Base-by-base conservation (phyloP, 163 green algal genomes). In the Chlorella variabilis region DNA sequence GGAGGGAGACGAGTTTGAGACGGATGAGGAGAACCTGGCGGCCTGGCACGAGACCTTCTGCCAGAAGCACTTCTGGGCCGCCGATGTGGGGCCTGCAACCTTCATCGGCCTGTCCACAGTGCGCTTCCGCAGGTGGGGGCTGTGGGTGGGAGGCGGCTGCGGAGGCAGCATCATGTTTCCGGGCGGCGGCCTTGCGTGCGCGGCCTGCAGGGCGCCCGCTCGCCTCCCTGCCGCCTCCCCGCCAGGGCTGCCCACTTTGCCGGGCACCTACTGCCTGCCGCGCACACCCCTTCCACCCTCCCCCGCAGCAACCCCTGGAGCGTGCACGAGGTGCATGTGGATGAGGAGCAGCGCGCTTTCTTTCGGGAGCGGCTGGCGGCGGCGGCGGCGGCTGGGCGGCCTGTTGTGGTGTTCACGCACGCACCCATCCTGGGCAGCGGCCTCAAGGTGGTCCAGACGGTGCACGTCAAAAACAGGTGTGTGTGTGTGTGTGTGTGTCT, bases 381-480 rank as follows among this genome's bases (percentile, higher is more conserved):
- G 25, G 38, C 71, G 3, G 33, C 54, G 1, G 80, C 86, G 5
- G 67, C 23, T 3, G 77, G 85, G 31, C 77, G 86, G 6, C 93
- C 93, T 0, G 89, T 96, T 31, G 77, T 94, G 0, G 77, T 97
- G 27, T 93, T 94, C 82, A 94, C 89, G 3, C 93, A 97, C 59
- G 93, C 93, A 5, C 93, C 93, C 2, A 89, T 91, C 15, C 89
- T 95, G 66, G 93, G 93, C 21, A 93, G 85, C 62, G 93, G 93
- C 1, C 83, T 97, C 31, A 95, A 92, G 80, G 79, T 84, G 42
- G 78, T 96, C 20, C 87, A 96, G 80, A 82, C 91, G 34, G 88
- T 97, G 68, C 93, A 97, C 71, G 93, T 97, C 51, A 96, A 96
- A 85, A 97, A 96, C 83, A 81, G 93, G 42, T 93, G 87, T 38